phyloP scores from a whole-genome alignment of 441 rosid species.

The Dalechampia spathulata region DNA sequence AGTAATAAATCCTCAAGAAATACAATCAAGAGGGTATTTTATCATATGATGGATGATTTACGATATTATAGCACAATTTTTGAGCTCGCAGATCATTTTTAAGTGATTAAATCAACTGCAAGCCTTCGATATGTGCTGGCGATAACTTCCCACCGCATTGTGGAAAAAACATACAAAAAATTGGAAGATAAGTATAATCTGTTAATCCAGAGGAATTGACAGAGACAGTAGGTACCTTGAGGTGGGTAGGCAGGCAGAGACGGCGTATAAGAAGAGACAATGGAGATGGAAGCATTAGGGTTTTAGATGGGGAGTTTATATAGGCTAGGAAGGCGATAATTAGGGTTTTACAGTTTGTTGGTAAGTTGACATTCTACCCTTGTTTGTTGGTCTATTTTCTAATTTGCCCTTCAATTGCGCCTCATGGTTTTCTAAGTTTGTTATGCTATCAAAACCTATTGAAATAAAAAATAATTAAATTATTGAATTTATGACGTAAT shows the following conservation, averaged over 20 bases:
- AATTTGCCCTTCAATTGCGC: not conserved
- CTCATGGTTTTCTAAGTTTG: too few species aligned
- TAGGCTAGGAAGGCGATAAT: not conserved
- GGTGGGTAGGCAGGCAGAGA: not conserved
- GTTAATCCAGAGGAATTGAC: too few species aligned
- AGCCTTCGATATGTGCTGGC: constrained; percentile 76
- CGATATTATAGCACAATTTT: constrained; percentile 8
- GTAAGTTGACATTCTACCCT: not conserved
- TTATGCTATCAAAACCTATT: too few species aligned
- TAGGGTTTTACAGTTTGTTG: constrained; percentile 16
- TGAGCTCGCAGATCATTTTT: constrained; percentile 38
- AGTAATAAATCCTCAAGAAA: constrained; percentile 1
- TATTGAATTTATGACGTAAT: too few species aligned
- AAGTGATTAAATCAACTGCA: constrained; percentile 22
- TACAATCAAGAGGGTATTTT: not conserved
- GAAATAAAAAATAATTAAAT: too few species aligned
- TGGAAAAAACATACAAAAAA: too few species aligned
- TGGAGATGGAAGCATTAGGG: constrained; percentile 7
- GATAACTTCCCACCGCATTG: too few species aligned
- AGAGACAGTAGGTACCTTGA: constrained; percentile 18
- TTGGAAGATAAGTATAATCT: too few species aligned
- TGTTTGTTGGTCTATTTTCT: not conserved
- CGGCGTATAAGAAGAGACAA: too few species aligned
- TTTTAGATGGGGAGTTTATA: constrained; percentile 11
- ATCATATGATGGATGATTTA: not conserved